Evolutionary conservation across 495 filamentous ascomycete genomes (phyloP).

Genomic region (Aspergillus taichungensis): DNA sequence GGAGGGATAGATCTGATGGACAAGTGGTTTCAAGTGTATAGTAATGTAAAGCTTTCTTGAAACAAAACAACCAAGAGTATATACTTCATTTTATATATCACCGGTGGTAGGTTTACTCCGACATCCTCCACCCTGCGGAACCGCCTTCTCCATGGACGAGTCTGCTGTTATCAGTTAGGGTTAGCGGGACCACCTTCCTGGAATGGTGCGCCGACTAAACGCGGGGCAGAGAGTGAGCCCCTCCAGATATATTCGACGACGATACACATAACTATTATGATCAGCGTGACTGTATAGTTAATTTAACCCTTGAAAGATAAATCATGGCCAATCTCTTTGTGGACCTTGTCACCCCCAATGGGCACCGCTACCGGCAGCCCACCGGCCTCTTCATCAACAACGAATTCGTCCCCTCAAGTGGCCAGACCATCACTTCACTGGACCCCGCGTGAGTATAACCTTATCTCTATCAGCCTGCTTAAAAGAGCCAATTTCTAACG

Average conservation of each 20-base stretch:
- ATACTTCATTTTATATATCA: no score
- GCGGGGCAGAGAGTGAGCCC: no score
- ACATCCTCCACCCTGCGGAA: no score
- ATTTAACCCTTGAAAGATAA: neutral
- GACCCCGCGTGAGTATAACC: slow-evolving; percentile 49
- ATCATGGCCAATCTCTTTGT: slow-evolving; percentile 25
- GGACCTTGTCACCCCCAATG: slow-evolving; percentile 82
- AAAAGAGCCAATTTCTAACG: slow-evolving; percentile 36
- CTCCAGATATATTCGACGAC: no score
- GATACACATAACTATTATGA: no score
- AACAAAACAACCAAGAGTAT: no score
- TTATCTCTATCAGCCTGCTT: slow-evolving; percentile 45
- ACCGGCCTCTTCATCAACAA: slow-evolving; percentile 93
- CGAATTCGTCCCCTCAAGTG: slow-evolving; percentile 69
- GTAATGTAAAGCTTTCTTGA: no score
- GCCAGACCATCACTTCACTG: slow-evolving; percentile 63
- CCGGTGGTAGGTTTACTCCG: no score
- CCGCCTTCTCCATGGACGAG: no score
- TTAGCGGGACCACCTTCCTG: no score
- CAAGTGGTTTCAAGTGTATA: neutral
- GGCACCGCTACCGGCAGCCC: slow-evolving; percentile 67
- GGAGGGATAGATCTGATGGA: neutral
- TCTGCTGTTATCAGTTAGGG: no score
- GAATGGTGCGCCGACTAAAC: no score
- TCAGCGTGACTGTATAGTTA: neutral